These are phyloP conservation scores for Coemansia sp. DNA, from an alignment of 192 early-diverging fungal species.

Conservation along the genomic window DNA sequence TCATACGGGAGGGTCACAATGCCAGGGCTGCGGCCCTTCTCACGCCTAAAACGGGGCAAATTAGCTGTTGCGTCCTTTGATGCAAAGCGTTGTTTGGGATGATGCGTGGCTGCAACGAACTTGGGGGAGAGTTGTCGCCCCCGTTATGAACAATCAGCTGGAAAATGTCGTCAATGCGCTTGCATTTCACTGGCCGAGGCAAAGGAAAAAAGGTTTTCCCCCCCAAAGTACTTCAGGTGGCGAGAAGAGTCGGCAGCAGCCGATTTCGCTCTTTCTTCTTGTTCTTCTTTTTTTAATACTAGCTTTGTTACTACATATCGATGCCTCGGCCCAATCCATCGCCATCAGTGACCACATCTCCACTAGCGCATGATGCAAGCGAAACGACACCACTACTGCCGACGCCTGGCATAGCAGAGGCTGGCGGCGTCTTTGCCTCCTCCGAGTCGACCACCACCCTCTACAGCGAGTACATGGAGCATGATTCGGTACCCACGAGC, in stretches of 20 bases:
- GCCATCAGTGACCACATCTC: neutral
- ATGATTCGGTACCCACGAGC: constrained; percentile 9
- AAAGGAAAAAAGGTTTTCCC: neutral
- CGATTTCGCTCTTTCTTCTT: neutral
- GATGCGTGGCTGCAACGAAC: neutral
- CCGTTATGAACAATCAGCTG: neutral
- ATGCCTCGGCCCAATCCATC: constrained; percentile 1
- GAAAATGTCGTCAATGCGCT: neutral
- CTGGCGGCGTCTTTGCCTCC: neutral
- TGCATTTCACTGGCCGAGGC: neutral
- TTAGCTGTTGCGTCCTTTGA: neutral
- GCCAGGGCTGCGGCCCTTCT: neutral
- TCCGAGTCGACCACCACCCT: neutral
- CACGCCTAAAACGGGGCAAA: constrained; percentile 3
- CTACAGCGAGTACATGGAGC: constrained; percentile 8
- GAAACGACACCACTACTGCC: constrained; percentile 25
- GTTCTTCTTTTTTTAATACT: neutral
- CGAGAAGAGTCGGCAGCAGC: neutral
- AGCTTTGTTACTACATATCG: neutral
- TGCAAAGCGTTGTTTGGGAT: neutral
- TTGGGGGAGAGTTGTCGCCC: neutral
- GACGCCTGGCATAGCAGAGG: neutral
- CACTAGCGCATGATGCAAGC: neutral
- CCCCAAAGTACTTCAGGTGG: neutral
- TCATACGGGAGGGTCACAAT: neutral